Conservation (phyloP, 2,329 filamentous ascomycete genomes). For the Dothideomycetidae sp. region DNA sequence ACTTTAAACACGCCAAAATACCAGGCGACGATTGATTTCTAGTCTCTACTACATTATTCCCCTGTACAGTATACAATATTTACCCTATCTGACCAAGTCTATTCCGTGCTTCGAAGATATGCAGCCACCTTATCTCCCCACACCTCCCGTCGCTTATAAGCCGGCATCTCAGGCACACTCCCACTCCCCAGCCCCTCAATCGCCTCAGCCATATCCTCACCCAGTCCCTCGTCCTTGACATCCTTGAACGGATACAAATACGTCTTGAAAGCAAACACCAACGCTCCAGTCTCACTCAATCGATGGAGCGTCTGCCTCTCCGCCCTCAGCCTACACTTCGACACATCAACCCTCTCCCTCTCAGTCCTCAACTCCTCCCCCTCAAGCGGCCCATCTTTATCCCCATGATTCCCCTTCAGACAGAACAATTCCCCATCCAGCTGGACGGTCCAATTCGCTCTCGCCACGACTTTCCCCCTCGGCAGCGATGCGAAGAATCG, state of each 20-base stretch:
- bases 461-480: constrained; percentile 39
- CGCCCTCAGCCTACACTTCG: constrained; percentile 35
- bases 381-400: constrained; percentile 20
- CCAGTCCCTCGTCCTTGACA: constrained; percentile 43
- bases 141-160: constrained; percentile 43
- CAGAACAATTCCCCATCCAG: constrained; percentile 29
- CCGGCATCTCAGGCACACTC: constrained; percentile 42
- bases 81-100: background rate
- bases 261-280: constrained; percentile 50
- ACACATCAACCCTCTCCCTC: constrained; percentile 22
- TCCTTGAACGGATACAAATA: constrained; percentile 43
- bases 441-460: constrained; percentile 40
- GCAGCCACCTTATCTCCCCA: constrained; percentile 43
- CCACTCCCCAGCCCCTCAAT: constrained; percentile 46
- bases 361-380: constrained; percentile 16
- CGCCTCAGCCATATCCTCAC: constrained; percentile 39
- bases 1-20: constrained; percentile 95
- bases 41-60: background rate
- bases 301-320: constrained; percentile 50
- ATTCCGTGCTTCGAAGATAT: constrained; percentile 26
- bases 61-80: constrained; percentile 1
- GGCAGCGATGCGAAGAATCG: constrained; percentile 43
- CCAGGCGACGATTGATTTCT: constrained; percentile 34
- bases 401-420: constrained; percentile 30
- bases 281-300: constrained; percentile 37